A percentile compares a stretch with the other conserved stretches of the same genome.
These are phyloP conservation scores for Blastocystis sp. DNA, from an alignment of 352 stramenopile genomes.

Conservation along the genomic window DNA sequence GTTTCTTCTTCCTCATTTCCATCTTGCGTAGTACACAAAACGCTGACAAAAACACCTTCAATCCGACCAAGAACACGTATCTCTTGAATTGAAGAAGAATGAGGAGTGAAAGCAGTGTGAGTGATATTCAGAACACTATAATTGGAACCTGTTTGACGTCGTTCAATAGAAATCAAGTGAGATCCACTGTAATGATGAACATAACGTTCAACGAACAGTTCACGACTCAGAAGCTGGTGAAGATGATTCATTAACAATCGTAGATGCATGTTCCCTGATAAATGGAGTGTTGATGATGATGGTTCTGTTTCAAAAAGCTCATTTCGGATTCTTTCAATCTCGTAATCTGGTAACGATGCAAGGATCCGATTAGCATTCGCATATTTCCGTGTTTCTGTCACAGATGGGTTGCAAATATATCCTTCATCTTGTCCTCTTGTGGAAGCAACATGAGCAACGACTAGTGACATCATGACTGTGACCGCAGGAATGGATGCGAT, in stretches of 20 bases:
- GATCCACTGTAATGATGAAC: slow-evolving; percentile 7
- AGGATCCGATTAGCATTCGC: background rate
- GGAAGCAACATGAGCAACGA: slow-evolving; percentile 21
- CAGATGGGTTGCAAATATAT: slow-evolving; percentile 41
- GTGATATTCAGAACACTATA: slow-evolving; percentile 41
- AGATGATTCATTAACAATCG: slow-evolving; percentile 53
- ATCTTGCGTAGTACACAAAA: background rate
- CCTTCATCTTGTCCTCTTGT: slow-evolving; percentile 62
- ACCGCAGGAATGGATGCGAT: slow-evolving; percentile 14
- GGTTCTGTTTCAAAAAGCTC: background rate
- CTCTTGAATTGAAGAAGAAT: background rate
- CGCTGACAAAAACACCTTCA: slow-evolving; percentile 19
- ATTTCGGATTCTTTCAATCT: background rate
- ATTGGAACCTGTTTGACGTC: background rate
- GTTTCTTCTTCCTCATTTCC: background rate
- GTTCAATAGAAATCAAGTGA: slow-evolving; percentile 8
- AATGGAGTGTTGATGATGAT: background rate
- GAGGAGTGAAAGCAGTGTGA: slow-evolving; percentile 5
- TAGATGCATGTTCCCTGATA: background rate
- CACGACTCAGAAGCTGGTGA: background rate
- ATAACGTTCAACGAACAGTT: background rate
- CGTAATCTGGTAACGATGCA: background rate
- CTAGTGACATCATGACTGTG: slow-evolving; percentile 16
- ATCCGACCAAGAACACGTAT: background rate
- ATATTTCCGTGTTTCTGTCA: slow-evolving; percentile 57